A percentile compares a stretch with the other conserved stretches of the same genome.
phyloP scores from a whole-genome alignment of 805 yeast genomes.

The Candida qinlingensis region DNA sequence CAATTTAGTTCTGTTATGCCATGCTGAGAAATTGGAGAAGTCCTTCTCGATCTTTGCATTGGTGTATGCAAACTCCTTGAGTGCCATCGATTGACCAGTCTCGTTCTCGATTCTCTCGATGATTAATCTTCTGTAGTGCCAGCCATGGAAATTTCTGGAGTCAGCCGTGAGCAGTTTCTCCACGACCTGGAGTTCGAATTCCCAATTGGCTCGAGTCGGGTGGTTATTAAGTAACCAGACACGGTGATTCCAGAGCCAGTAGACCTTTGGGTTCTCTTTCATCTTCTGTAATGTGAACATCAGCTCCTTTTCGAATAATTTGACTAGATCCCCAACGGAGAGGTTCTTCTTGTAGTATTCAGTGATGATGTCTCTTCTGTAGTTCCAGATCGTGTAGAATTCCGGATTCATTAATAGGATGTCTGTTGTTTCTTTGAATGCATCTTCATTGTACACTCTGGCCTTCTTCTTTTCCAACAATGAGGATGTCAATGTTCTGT shows the following conservation, averaged over 20 bases:
- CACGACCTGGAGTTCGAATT: slow-evolving; percentile 64
- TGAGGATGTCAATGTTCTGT: slow-evolving; percentile 39
- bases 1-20: slow-evolving; percentile 82
- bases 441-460: slow-evolving; percentile 28
- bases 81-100: slow-evolving; percentile 27
- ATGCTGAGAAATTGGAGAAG: slow-evolving; percentile 91
- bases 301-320: slow-evolving; percentile 51
- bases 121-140: slow-evolving; percentile 86
- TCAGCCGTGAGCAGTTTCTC: slow-evolving; percentile 65
- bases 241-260: slow-evolving; percentile 96
- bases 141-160: slow-evolving; percentile 87
- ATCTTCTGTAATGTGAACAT: slow-evolving; percentile 53
- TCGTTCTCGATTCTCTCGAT: slow-evolving; percentile 33
- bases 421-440: slow-evolving; percentile 49
- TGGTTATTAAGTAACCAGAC: slow-evolving; percentile 67
- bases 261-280: slow-evolving; percentile 74
- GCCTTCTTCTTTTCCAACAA: slow-evolving; percentile 35
- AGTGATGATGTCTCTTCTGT: slow-evolving; percentile 63
- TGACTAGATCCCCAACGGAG: slow-evolving; percentile 19
- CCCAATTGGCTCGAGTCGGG: slow-evolving; percentile 51
- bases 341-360: slow-evolving; percentile 15
- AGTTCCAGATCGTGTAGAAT: slow-evolving; percentile 86
- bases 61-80: slow-evolving; percentile 68
- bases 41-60: slow-evolving; percentile 72
- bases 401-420: slow-evolving; percentile 74